Base-by-base conservation (phyloP, 2,329 filamentous ascomycete genomes). In the Cladophialophora bantiana region DNA sequence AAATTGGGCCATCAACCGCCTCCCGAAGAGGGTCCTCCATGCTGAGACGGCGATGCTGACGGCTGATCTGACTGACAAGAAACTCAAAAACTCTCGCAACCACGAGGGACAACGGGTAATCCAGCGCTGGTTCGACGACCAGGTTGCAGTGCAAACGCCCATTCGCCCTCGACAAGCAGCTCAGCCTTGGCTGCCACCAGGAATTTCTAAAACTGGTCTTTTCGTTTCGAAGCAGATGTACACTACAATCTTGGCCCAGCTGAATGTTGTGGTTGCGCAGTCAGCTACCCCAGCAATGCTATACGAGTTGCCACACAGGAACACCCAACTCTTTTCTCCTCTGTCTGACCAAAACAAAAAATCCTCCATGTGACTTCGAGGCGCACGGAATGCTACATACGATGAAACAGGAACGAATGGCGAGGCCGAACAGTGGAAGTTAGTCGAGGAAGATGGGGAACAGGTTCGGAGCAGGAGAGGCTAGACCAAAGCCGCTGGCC, bases 331-430 rank as follows among this genome's bases (percentile, higher is more conserved):
- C 7, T 15, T 15, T 5, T 20, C 45, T n/a, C 40, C 7, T 7
- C 40, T 42, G 13, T 50, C 18, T 50, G 45, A 50, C 18, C 3
- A 9, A 18, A 50, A n/a, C n/a, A n/a, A n/a, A n/a, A 42, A 48
- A 48, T 48, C 42, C 42, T 26, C 13, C 42, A 7, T 10, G 9
- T 4, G 45, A 50, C 26, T 50, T 50, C 45, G 12, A 10, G 18
- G 12, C 18, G 40, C 40, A 42, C 15, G 40, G 40, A 42, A 13
- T 4, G 40, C 40, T n/a, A n/a, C 7, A 20, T n/a, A n/a, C 7
- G 45, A 50, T 50, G 18, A 50, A 50, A 26, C 45, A 26, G 18
- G 45, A 50, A 50, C 45, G 45, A 50, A 50, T 50, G 45, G 12
- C 18, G 20, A 20, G 12, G 45, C 18, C 45, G 20, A 50, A 50